Conservation (phyloP, 2,329 filamentous ascomycete genomes). For the Fusarium pseudonygamai region DNA sequence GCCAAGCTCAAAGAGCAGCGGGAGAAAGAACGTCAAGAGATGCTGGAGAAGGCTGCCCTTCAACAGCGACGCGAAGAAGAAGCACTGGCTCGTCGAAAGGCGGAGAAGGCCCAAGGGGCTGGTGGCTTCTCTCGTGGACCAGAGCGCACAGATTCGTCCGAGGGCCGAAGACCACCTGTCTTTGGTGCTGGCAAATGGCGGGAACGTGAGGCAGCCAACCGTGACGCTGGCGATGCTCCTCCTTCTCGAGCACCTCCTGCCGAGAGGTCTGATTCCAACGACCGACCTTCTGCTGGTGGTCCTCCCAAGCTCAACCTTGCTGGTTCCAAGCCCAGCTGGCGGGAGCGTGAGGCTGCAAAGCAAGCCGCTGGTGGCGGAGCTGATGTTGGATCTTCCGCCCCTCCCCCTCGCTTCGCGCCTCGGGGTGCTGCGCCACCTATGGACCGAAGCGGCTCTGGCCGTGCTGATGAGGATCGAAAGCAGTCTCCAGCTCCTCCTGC, state of each 20-base stretch:
- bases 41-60: conserved; percentile 68
- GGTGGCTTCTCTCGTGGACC: conserved; percentile 43
- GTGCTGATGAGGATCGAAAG: conserved; percentile 50
- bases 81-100: conserved; percentile 78
- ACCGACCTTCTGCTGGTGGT: conserved; percentile 53
- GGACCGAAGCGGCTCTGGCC: conserved; percentile 55
- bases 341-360: conserved; percentile 72
- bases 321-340: conserved; percentile 71
- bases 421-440: conserved; percentile 54
- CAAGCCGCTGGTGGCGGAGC: conserved; percentile 49
- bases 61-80: conserved; percentile 90
- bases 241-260: conserved; percentile 45
- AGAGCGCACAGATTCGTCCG: conserved; percentile 43
- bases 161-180: conserved; percentile 46
- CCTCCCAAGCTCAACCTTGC: conserved; percentile 71
- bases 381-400: conserved; percentile 47
- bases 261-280: conserved; percentile 60
- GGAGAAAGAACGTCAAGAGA: conserved; percentile 74
- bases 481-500: conserved; percentile 54
- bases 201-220: conserved; percentile 49
- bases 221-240: conserved; percentile 43
- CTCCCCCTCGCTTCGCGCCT: conserved; percentile 52
- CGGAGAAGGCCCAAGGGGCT: conserved; percentile 65
- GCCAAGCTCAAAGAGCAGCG: conserved; percentile 73
- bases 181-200: conserved; percentile 55